A percentile compares a stretch with the other conserved stretches of the same genome.
These are phyloP conservation scores for Alternaria sp. DNA, from an alignment of 2,329 filamentous ascomycete species.

Conservation along the genomic window DNA sequence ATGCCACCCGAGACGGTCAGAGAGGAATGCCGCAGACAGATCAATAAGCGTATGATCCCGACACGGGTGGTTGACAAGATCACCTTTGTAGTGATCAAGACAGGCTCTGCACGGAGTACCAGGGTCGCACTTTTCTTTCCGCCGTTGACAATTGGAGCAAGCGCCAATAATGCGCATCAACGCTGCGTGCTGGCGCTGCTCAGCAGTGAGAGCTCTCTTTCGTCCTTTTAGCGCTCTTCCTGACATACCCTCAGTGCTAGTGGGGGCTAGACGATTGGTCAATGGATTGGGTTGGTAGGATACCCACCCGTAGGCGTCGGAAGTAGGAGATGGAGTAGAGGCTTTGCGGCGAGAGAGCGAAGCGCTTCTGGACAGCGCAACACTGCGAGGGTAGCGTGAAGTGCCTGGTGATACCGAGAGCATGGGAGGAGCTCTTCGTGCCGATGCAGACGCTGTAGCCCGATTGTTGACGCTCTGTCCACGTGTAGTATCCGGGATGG, in stretches of 20 bases:
- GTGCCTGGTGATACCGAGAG: slow-evolving; percentile 37
- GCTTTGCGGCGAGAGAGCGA: slow-evolving; percentile 34
- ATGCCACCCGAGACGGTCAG: slow-evolving; percentile 45
- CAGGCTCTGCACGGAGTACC: slow-evolving; percentile 50
- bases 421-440: slow-evolving; percentile 27
- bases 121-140: slow-evolving; percentile 49
- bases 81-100: slow-evolving; percentile 46
- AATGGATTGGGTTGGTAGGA: slow-evolving; percentile 43
- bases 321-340: slow-evolving; percentile 37
- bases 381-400: slow-evolving; percentile 27
- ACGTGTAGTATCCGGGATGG: slow-evolving; percentile 35
- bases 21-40: slow-evolving; percentile 37
- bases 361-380: slow-evolving; percentile 32
- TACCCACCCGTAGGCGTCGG: slow-evolving; percentile 43
- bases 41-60: slow-evolving; percentile 41
- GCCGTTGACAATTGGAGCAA: slow-evolving; percentile 45
- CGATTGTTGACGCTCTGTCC: slow-evolving; percentile 19
- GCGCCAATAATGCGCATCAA: slow-evolving; percentile 46
- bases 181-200: slow-evolving; percentile 45
- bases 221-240: slow-evolving; percentile 41
- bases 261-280: slow-evolving; percentile 41
- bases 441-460: slow-evolving; percentile 14
- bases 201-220: slow-evolving; percentile 40
- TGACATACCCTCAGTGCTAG: slow-evolving; percentile 31
- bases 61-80: slow-evolving; percentile 46